These are phyloP conservation scores for Globisporangium acanthophoron DNA, from an alignment of 352 stramenopile genomes.

Conservation along the genomic window DNA sequence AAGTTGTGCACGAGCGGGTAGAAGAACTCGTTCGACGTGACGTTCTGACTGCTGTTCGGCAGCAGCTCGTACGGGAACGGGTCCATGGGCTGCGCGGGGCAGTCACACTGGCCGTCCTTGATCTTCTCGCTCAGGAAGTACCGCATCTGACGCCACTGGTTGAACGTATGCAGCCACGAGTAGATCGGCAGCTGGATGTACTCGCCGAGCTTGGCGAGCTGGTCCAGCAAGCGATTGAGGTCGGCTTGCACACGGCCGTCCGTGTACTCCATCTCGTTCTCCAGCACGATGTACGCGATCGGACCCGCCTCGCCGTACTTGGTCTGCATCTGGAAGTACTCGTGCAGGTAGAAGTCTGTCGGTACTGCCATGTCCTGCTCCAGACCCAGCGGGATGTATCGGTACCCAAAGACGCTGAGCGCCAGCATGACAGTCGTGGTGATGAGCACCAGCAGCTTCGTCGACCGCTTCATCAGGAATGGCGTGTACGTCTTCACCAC, in stretches of 20 bases:
- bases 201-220: conserved; percentile 59
- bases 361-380: conserved; percentile 86
- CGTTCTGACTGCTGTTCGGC: conserved; percentile 12
- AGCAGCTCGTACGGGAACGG: conserved; percentile 71
- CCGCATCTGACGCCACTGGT: conserved; percentile 83
- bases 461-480: conserved; percentile 50
- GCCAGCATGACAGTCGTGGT: conserved; percentile 21
- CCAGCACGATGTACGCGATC: conserved; percentile 80
- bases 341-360: conserved; percentile 84
- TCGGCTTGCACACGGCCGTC: conserved; percentile 42
- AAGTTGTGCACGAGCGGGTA: conserved; percentile 85
- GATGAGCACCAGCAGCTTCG: conserved; percentile 56
- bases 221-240: conserved; percentile 64
- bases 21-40: conserved; percentile 64
- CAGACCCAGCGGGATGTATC: conserved; percentile 73
- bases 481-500: conserved; percentile 64
- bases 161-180: conserved; percentile 86
- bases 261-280: conserved; percentile 62
- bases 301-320: conserved; percentile 80
- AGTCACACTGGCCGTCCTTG: conserved; percentile 49
- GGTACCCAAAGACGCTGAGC: conserved; percentile 51
- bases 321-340: conserved; percentile 87
- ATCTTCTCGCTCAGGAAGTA: conserved; percentile 79
- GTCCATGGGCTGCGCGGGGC: conserved; percentile 66
- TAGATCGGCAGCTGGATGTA: conserved; percentile 85